Base-by-base conservation (phyloP, 257 asterid genomes). In the Lycium barbarum region DNA sequence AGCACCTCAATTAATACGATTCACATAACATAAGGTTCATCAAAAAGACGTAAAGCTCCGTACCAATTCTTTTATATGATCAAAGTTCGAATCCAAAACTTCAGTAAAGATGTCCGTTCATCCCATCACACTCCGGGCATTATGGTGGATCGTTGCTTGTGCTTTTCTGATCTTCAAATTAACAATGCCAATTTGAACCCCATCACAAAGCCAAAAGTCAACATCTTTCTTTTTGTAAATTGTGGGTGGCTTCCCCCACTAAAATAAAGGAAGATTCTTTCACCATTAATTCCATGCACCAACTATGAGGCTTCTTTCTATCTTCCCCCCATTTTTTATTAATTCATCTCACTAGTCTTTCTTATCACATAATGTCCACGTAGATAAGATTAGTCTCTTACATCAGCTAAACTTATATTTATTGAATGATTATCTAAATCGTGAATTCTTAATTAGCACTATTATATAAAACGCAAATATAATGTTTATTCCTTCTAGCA, bases 261-360 rank as follows among this genome's bases (percentile, higher is more conserved):
- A 33, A 53, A 78, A 53, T 78, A 78, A 78, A 78, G 47, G 33
- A 53, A 53, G 65, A 78, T 78, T 78, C 66, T 78, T 26, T 78
- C 66, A 53, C 65, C 66, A 53, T 53, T 78, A 15, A 53, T 17
- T 78, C 49, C 66, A 6, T 78, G 14, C 33, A 78, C 82, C 66
- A 78, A 78, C 82, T 33, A 78, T 14, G 26, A 40, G 9, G 9
- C 82, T 2, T 76, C 4, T 14, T 51, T 76, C 12, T 26, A 51
- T 26, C 33, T 4, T 18, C 1, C 15, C 2, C 35, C 54, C 7
- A 20, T 5, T 49, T 26, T 22, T 6, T 2, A 53, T 17, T 53
- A 78, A 8, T 26, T 78, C 43, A 53, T 78, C 15, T 13, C 58
- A 33, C 65, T 33, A 13, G 26, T 14, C 65, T 53, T 78, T 51